phyloP scores from a whole-genome alignment of 2,329 filamentous ascomycete genomes.

The Diaporthe eres region DNA sequence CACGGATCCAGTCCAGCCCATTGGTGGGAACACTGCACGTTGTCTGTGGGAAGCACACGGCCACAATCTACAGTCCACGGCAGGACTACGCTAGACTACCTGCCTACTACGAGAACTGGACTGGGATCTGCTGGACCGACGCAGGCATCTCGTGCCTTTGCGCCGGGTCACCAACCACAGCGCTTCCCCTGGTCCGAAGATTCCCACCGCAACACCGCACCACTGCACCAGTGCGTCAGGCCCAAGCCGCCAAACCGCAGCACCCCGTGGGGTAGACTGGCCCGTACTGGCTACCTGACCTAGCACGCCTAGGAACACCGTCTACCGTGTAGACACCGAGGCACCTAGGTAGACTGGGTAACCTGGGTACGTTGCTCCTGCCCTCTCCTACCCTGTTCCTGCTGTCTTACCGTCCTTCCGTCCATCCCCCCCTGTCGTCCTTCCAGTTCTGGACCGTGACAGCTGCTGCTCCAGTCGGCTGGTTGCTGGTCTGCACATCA shows the following conservation, averaged over 20 bases:
- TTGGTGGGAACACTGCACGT: neutral
- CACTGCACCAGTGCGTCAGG: conserved; percentile 22
- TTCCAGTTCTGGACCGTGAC: conserved; percentile 10
- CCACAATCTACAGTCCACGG: neutral
- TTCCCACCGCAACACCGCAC: conserved; percentile 3
- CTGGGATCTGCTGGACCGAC: neutral
- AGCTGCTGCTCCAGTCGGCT: neutral
- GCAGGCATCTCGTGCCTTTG: conserved; percentile 37
- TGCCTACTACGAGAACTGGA: neutral
- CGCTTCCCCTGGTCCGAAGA: conserved; percentile 40
- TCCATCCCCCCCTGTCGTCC: neutral
- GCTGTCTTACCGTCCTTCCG: neutral
- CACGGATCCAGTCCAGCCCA: neutral
- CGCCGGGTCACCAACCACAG: conserved; percentile 40
- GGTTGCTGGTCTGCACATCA: neutral
- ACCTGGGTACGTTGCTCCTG: neutral
- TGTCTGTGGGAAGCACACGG: neutral
- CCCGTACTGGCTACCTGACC: neutral
- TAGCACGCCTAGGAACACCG: neutral
- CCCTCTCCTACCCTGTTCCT: neutral
- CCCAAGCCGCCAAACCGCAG: conserved; percentile 17
- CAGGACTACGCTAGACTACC: neutral
- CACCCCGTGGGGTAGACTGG: conserved; percentile 16
- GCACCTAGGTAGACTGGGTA: neutral
- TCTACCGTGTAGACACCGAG: no score